Percentiles rank a stretch among this genome's conserved stretches.
Conservation (phyloP, 2,329 filamentous ascomycete species). For the Botryotinia calthae region DNA sequence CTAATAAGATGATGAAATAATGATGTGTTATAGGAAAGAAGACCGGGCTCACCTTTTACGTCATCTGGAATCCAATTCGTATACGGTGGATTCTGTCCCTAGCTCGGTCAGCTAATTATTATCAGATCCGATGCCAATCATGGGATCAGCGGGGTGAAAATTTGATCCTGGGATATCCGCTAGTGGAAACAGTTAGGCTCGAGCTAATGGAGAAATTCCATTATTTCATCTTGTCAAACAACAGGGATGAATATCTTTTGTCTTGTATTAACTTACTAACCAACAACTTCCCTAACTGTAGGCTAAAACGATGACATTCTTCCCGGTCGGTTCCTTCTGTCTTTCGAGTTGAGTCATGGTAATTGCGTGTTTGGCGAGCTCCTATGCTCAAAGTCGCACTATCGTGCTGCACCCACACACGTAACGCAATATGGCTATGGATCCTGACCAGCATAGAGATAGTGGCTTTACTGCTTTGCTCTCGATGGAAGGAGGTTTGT, state of each 20-base stretch:
- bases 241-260: not conserved
- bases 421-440: not conserved
- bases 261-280: not conserved
- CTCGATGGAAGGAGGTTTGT: not conserved
- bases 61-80: not conserved
- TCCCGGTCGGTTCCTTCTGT: not conserved
- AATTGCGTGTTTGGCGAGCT: not conserved
- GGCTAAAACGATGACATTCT: not conserved
- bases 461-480: not conserved
- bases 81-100: not conserved
- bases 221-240: not conserved
- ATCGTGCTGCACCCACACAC: not conserved
- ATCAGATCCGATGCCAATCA: conserved; percentile 21
- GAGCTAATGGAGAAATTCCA: not conserved
- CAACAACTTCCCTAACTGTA: not conserved
- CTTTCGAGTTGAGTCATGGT: not conserved
- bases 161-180: not conserved
- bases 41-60: not conserved
- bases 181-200: not conserved
- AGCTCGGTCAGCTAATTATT: not conserved
- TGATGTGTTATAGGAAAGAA: not conserved
- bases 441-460: conserved; percentile 1
- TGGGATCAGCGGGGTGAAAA: conserved; percentile 13
- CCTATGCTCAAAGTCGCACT: conserved; percentile 8
- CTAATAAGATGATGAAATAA: no score